Evolutionary conservation across 2,329 filamentous ascomycete genomes (phyloP).

Genomic region (Harringtonia lauricola): DNA sequence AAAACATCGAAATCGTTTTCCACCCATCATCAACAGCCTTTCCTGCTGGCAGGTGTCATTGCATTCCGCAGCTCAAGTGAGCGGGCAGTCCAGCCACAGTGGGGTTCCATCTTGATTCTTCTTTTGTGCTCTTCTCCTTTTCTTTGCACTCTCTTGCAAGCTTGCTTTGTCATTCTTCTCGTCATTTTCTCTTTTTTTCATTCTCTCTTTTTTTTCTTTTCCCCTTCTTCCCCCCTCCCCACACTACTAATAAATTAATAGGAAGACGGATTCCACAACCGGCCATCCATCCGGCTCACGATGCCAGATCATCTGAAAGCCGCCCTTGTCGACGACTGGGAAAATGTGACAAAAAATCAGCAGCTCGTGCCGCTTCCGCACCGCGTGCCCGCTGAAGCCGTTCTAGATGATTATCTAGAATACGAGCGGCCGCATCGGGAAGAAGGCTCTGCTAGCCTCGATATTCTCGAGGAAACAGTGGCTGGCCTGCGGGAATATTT

Average conservation of each 20-base stretch:
- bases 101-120: not conserved
- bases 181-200: not conserved
- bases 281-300: conserved; percentile 75
- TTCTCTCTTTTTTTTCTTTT: not conserved
- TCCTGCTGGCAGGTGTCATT: no score
- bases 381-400: conserved; percentile 59
- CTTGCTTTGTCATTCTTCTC: not conserved
- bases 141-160: not conserved
- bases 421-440: conserved; percentile 57
- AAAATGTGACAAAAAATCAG: conserved; percentile 92
- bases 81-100: no score
- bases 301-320: conserved; percentile 87
- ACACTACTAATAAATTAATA: conserved; percentile 25
- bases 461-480: conserved; percentile 84
- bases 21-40: no score
- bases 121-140: not conserved
- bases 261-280: conserved; percentile 80
- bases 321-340: conserved; percentile 94
- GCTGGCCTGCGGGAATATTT: conserved; percentile 88
- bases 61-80: no score
- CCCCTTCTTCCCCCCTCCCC: not conserved
- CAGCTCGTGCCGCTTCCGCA: conserved; percentile 81
- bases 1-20: no score
- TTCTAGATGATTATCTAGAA: conserved; percentile 70
- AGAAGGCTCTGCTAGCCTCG: conserved; percentile 58